A percentile compares a stretch with the other conserved stretches of the same genome.
Evolutionary conservation across 768 basidiomycete genomes (phyloP).

Genomic region (Lepiota venenata): DNA sequence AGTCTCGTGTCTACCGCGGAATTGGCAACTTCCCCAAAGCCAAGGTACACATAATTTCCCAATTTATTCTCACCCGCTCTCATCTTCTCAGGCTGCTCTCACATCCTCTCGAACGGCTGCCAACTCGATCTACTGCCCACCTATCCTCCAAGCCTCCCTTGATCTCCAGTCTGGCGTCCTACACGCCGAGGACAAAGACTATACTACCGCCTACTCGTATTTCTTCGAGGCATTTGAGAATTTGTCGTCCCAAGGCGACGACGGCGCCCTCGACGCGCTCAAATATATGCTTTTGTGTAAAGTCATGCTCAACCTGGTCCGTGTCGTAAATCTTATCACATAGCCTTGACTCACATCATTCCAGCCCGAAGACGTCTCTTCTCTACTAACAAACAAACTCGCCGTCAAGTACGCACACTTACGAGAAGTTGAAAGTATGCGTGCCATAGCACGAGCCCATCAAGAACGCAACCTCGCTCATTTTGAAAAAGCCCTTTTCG

Average conservation of each 20-base stretch:
- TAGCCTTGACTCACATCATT: neutral
- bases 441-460: constrained; percentile 91
- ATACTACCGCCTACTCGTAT: constrained; percentile 95
- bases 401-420: constrained; percentile 85
- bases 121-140: constrained; percentile 88
- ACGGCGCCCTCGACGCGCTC: constrained; percentile 74
- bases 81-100: constrained; percentile 60
- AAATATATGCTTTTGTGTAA: constrained; percentile 99
- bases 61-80: constrained; percentile 17
- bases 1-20: constrained; percentile 88
- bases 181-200: constrained; percentile 97
- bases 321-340: constrained; percentile 22
- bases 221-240: constrained; percentile 98
- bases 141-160: constrained; percentile 40
- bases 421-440: constrained; percentile 93
- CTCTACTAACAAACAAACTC: constrained; percentile 82
- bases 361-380: constrained; percentile 91
- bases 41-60: constrained; percentile 51
- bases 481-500: constrained; percentile 84
- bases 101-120: constrained; percentile 92
- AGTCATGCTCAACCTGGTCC: constrained; percentile 92
- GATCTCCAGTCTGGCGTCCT: constrained; percentile 67
- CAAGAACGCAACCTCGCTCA: constrained; percentile 85
- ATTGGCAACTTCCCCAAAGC: constrained; percentile 87
- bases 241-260: constrained; percentile 72